These are phyloP conservation scores for Talaromyces sp. DNA, from an alignment of 2,329 filamentous ascomycete genomes.

Conservation along the genomic window DNA sequence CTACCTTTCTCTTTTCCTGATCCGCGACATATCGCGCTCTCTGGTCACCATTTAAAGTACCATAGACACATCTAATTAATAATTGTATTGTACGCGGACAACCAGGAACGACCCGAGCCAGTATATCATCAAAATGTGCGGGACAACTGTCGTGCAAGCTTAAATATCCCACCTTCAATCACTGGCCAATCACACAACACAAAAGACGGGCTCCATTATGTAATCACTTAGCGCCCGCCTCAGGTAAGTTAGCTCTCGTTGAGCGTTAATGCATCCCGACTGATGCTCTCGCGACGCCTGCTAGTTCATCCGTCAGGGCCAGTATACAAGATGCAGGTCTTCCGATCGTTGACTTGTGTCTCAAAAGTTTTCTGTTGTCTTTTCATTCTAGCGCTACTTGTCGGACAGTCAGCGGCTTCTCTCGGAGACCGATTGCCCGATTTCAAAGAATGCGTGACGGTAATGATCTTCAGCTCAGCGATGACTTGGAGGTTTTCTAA, in stretches of 20 bases:
- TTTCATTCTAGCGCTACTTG: constrained; percentile 32
- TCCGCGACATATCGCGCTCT: neutral
- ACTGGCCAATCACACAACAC: neutral
- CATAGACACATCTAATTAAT: neutral
- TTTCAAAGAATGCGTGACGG: constrained; percentile 82
- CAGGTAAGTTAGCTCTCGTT: neutral
- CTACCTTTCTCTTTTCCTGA: neutral
- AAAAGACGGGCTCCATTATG: neutral
- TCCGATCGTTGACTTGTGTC: neutral
- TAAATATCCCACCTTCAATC: neutral
- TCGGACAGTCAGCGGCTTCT: constrained; percentile 59
- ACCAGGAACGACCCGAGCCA: neutral
- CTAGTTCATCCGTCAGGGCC: neutral
- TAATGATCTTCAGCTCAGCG: constrained; percentile 38
- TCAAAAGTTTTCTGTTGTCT: constrained; percentile 8
- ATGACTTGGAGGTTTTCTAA: neutral
- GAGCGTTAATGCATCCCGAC: neutral
- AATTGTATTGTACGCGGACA: no score
- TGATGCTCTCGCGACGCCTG: constrained; percentile 1
- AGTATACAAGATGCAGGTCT: constrained; percentile 8
- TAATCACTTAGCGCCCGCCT: neutral
- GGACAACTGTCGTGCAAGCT: neutral
- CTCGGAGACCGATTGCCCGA: constrained; percentile 80
- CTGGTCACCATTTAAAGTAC: neutral
- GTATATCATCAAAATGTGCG: neutral